Conservation (phyloP, 2,329 filamentous ascomycete species). For the Aureobasidium sp. region DNA sequence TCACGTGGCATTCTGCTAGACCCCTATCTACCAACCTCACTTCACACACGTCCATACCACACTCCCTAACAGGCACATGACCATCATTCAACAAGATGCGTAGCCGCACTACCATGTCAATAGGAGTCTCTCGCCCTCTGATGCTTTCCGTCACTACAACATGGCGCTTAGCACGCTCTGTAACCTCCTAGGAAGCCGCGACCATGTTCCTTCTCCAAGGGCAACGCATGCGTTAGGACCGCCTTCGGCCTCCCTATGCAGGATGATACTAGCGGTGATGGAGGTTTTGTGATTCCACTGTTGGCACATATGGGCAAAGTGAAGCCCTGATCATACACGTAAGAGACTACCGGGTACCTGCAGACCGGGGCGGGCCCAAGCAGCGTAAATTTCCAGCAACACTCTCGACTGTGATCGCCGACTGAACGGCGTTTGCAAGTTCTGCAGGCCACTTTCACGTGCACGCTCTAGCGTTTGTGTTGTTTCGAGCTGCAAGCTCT, state of each 20-base stretch:
- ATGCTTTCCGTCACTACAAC: neutral
- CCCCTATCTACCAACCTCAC: neutral
- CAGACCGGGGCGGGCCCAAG: neutral
- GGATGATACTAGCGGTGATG: too few relatives aligned
- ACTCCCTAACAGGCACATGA: neutral
- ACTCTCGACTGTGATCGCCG: neutral
- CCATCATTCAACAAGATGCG: neutral
- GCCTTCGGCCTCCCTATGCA: too few relatives aligned
- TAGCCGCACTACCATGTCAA: neutral
- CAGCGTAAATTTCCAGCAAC: neutral
- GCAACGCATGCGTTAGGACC: too few relatives aligned
- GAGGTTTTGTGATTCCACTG: too few relatives aligned
- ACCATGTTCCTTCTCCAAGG: too few relatives aligned
- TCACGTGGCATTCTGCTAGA: too few relatives aligned
- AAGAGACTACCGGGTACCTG: neutral
- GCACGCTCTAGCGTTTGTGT: neutral
- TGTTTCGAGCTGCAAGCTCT: neutral
- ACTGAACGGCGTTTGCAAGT: neutral
- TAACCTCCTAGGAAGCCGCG: too few relatives aligned
- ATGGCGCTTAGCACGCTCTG: neutral
- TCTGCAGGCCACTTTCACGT: neutral
- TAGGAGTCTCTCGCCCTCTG: neutral
- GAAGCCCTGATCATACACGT: neutral
- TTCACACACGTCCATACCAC: neutral
- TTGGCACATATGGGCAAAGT: too few relatives aligned